Base-by-base conservation (phyloP, 192 early-diverging fungal species). In the Coemansia sp. region DNA sequence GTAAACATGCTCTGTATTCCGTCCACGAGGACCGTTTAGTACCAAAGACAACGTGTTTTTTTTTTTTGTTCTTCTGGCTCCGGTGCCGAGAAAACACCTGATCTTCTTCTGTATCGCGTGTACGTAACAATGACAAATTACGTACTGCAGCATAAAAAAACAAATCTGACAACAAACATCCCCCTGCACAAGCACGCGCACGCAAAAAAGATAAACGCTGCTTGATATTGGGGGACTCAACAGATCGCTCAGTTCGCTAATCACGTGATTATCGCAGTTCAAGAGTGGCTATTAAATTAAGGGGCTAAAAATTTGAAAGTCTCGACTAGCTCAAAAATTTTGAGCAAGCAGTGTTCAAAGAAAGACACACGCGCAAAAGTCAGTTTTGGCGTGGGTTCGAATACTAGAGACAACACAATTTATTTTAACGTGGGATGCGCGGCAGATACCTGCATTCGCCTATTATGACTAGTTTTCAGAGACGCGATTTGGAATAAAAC, bases 361-460 rank as follows among this genome's bases (percentile, higher is more conserved):
- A 1, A 9, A 7, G 2, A n/a, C 24, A 16, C 54, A 11, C 54
- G 54, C 54, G 54, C 54, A 27, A 10, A 24, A 31, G 27, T 5
- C 24, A 24, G 24, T 24, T 24, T 24, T n/a, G 5, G 49, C 42
- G 42, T 11, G 49, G 49, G 49, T 51, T 51, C 49, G 20, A 51
- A 6, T 9, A 22, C 49, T 7, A 10, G 49, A 46, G 44, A 51
- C 49, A 51, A 51, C 49, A 20, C 3, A 15, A 51, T 54, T 15
- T 41, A 3, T 34, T 24, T 24, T 24, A 24, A 24, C 1, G 61
- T 40, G 61, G 61, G 61, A 63, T 63, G 61, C 61, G 61, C 61
- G 61, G 61, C 61, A 63, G 61, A 40, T 63, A 63, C 61, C 34
- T 41, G 61, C 18, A 33, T n/a, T 61, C 59, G 31, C 31, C 59